Evolutionary conservation across 1,284 basidiomycete species (phyloP).

Genomic region (Heterobasidion parviporum): DNA sequence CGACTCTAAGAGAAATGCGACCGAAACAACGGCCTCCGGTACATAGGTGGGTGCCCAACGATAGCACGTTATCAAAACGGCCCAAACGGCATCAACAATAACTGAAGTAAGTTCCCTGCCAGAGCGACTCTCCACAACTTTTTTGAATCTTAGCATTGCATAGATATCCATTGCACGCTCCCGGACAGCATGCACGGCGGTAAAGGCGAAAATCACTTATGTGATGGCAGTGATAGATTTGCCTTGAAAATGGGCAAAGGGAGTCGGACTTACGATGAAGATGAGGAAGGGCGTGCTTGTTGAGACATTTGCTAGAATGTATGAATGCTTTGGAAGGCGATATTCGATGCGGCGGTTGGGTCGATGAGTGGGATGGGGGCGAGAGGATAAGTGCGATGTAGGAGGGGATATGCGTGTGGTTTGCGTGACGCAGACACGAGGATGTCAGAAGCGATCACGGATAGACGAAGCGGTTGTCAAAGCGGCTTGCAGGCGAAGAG

Average conservation of each 20-base stretch:
- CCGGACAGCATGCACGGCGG: too few species aligned
- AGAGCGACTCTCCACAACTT: too few species aligned
- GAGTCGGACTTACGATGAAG: conserved; percentile 23
- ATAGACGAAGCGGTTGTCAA: not conserved
- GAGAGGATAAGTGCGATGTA: conserved; percentile 3
- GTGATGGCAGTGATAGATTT: too few species aligned
- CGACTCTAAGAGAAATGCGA: conserved; percentile 5
- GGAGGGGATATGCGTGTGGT: conserved; percentile 4
- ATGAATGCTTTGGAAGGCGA: not conserved
- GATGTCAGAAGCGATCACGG: not conserved
- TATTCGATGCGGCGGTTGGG: not conserved
- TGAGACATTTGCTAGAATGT: conserved; percentile 19
- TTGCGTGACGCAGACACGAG: not conserved
- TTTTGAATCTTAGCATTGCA: too few species aligned
- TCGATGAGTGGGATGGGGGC: conserved; percentile 4
- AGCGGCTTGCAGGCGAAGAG: not conserved
- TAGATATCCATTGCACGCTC: too few species aligned
- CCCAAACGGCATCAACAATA: not conserved
- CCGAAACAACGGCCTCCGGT: too few species aligned
- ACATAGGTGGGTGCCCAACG: not conserved
- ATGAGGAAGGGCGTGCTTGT: conserved; percentile 22
- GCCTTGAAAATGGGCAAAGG: not conserved
- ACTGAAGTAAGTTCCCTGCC: too few species aligned
- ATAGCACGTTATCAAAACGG: not conserved
- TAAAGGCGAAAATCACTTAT: too few species aligned